These are phyloP conservation scores for Chenopodium berlandieri DNA, from an alignment of 148 eudicot species.

Conservation along the genomic window DNA sequence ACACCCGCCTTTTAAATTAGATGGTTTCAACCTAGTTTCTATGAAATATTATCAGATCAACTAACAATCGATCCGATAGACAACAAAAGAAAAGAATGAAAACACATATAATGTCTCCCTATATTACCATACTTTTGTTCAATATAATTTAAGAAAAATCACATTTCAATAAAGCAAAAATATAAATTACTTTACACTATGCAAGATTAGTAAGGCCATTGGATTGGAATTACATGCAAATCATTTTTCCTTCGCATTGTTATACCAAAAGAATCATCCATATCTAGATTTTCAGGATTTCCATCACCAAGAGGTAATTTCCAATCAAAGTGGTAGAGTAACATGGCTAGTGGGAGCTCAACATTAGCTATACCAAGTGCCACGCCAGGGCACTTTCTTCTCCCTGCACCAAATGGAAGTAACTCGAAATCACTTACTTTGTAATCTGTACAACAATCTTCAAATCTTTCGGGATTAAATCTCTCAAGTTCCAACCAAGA, in stretches of 20 bases:
- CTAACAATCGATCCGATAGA: no score
- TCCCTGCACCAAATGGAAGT: conserved; percentile 40
- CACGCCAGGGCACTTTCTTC: conserved; percentile 38
- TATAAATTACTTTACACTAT: no score
- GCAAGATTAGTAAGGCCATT: no score
- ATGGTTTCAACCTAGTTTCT: no score
- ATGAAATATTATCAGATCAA: no score
- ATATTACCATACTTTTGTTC: no score
- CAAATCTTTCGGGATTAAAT: conserved; percentile 38
- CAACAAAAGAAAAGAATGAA: no score
- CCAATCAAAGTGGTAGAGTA: conserved; percentile 39
- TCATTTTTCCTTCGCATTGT: conserved; percentile 14
- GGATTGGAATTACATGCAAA: background rate
- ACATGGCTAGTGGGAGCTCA: conserved; percentile 27
- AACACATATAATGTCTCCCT: no score
- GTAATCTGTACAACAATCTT: conserved; percentile 21
- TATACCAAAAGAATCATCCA: conserved; percentile 23
- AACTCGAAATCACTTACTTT: conserved; percentile 29
- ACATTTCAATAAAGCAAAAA: no score
- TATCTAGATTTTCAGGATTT: conserved; percentile 15
- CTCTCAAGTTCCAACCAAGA: conserved; percentile 29
- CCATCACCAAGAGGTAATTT: conserved; percentile 18
- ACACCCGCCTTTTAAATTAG: no score
- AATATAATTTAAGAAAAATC: no score
- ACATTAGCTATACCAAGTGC: conserved; percentile 26